Evolutionary conservation across 768 basidiomycete species (phyloP), one percentile per base, ranked within the genome.

Genomic region (Cantharellus anzutake): DNA sequence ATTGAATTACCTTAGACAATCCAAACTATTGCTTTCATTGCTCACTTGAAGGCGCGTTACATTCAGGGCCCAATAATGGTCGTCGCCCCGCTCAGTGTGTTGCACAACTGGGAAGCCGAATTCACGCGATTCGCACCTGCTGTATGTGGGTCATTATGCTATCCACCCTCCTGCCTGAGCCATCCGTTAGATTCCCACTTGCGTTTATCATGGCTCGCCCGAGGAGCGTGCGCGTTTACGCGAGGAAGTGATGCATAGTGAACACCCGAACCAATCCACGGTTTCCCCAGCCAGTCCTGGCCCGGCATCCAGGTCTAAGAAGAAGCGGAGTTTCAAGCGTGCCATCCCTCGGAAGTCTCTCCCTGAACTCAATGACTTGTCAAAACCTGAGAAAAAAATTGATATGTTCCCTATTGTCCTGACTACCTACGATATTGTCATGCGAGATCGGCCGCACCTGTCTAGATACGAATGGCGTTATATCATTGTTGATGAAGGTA

Each of bases 371-470:
- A 29, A 29, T 29, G 20, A 29, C 20, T 29, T 29, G 20, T 29
- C 20, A 29, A 29, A 29, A 29, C 7, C 52, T 37, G 14, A 11
- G 7, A 37, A 55, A 7, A 37, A 7, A 55, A 55, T 55, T 11
- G 52, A 55, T 37, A 11, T 60, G 3, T 67, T 67, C 62, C 69
- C 67, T 39, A 62, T 70, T 35, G 66, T 72, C 20, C 68, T 94
- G 16, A 96, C 93, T 3, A 96, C 90, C 2, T 94, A 91, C 69
- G 87, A 98, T 68, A 86, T 97, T 68, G 80, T 92, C 64, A 93
- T 92, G 67, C 84, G 80, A 61, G 86, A 96, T 69, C 79, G 82
- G 39, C 70, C 74, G 42, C 77, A 82, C 65, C 76, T 85, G 58
- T 70, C 73, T 52, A 76, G 76, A 61, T 86, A 86, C 68, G 71